Conservation (phyloP, 768 basidiomycete genomes). For the Kondoa subrosea region DNA sequence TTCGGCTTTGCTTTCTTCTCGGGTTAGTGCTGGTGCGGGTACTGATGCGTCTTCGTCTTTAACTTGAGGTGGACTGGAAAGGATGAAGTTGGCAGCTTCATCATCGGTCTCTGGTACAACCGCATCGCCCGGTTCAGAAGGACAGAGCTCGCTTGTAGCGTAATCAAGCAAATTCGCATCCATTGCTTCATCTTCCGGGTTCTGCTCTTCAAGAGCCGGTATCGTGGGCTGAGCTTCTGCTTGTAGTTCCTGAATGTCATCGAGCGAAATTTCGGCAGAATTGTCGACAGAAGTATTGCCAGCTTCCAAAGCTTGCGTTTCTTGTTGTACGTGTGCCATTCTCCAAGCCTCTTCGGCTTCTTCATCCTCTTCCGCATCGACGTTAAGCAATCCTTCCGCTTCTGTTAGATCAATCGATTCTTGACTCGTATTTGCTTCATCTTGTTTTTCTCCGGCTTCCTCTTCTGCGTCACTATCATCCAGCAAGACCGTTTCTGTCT, state of each 20-base stretch:
- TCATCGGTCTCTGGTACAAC: not conserved
- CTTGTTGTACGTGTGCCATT: not conserved
- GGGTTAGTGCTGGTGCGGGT: not conserved
- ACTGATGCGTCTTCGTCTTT: not conserved
- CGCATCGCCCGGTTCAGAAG: not conserved
- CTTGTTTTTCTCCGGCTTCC: not conserved
- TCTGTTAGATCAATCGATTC: not conserved
- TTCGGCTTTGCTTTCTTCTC: not conserved
- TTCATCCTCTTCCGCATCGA: not conserved
- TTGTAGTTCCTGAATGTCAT: too few relatives aligned
- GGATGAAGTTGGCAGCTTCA: not conserved
- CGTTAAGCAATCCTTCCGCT: not conserved
- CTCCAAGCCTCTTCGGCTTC: constrained; percentile 5
- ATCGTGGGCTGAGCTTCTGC: not conserved
- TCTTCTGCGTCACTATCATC: not conserved
- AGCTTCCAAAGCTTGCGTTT: not conserved
- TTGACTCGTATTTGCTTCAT: not conserved
- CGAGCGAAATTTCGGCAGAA: too few relatives aligned
- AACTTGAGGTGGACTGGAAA: not conserved
- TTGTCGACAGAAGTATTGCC: not conserved
- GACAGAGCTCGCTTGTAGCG: not conserved
- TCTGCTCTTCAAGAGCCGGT: not conserved
- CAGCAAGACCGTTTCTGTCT: not conserved
- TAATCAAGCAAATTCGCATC: not conserved
- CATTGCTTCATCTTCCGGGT: not conserved